Percentiles rank a stretch among this genome's conserved stretches.
phyloP scores from a whole-genome alignment of 306 rosid genomes.

The Prunus padus region DNA sequence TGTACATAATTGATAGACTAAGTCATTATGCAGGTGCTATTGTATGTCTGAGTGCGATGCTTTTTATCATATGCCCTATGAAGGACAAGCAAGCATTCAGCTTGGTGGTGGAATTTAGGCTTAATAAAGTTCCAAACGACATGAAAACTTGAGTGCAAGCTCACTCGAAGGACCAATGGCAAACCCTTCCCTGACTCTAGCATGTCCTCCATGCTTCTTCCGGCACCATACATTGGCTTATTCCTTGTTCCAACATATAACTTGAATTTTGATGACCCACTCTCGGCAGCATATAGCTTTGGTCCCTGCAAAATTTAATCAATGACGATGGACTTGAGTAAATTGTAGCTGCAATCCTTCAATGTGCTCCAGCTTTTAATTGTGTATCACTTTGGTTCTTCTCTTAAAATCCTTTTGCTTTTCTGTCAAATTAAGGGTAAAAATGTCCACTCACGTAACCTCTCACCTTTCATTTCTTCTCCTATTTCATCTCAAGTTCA shows the following conservation, averaged over 20 bases:
- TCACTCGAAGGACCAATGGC: conserved; percentile 41
- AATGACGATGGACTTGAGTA: not conserved
- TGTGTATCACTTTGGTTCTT: no score
- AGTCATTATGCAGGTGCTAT: conserved; percentile 49
- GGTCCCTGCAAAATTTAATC: conserved; percentile 44
- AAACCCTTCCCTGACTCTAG: conserved; percentile 66
- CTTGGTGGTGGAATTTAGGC: conserved; percentile 55
- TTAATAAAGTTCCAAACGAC: conserved; percentile 55
- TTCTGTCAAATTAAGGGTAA: no score
- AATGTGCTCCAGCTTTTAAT: no score
- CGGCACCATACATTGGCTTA: conserved; percentile 87
- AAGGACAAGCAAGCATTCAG: conserved; percentile 56
- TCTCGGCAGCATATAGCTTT: conserved; percentile 63
- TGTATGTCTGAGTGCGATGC: conserved; percentile 54
- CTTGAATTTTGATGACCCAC: conserved; percentile 47
- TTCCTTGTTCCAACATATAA: conserved; percentile 50
- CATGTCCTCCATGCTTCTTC: conserved; percentile 81
- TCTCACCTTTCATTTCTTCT: no score
- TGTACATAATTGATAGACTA: no score
- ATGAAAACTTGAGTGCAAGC: conserved; percentile 39
- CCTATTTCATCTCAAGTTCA: no score
- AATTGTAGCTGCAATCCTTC: no score
- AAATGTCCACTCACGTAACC: no score
- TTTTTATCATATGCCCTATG: conserved; percentile 42
- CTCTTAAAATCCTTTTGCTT: no score